Percentiles rank a stretch among this genome's conserved stretches.
Evolutionary conservation across 768 basidiomycete species (phyloP).

Genomic region (Mycena amicta): DNA sequence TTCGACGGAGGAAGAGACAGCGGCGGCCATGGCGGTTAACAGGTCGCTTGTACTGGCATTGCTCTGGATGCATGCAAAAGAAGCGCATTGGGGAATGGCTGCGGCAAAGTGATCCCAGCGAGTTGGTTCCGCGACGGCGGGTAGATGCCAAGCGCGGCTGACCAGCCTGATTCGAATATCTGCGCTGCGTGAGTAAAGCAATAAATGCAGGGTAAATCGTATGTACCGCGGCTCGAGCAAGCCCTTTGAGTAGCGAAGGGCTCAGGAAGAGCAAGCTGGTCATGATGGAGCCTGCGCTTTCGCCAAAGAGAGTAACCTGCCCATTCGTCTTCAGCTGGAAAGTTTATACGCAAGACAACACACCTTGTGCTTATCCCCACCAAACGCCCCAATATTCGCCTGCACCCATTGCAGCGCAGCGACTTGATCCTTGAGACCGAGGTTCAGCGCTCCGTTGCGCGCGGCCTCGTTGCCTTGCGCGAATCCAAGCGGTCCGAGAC

Average conservation of each 20-base stretch:
- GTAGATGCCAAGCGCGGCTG: slow-evolving; percentile 27
- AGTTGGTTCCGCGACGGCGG: slow-evolving; percentile 31
- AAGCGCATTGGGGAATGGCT: slow-evolving; percentile 29
- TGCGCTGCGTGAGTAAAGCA: slow-evolving; percentile 12
- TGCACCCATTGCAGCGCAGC: slow-evolving; percentile 52
- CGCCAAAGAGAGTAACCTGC: slow-evolving; percentile 33
- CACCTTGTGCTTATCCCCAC: slow-evolving; percentile 52
- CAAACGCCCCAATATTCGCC: slow-evolving; percentile 53
- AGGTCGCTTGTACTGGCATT: slow-evolving; percentile 30
- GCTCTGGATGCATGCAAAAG: slow-evolving; percentile 30
- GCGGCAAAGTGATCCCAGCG: slow-evolving; percentile 33
- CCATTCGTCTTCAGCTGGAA: no score
- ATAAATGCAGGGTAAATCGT: background rate
- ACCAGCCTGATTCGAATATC: slow-evolving; percentile 48
- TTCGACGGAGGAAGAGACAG: slow-evolving; percentile 24
- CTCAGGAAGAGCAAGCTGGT: background rate
- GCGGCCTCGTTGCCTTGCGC: slow-evolving; percentile 40
- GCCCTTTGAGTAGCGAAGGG: slow-evolving; percentile 17
- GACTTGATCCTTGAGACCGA: slow-evolving; percentile 43
- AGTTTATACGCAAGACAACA: no score
- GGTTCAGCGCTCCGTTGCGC: slow-evolving; percentile 34
- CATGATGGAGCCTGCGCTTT: slow-evolving; percentile 24
- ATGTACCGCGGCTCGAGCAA: slow-evolving; percentile 36
- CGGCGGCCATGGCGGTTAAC: slow-evolving; percentile 25
- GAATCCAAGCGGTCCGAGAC: slow-evolving; percentile 48